Conservation (phyloP, 2,329 filamentous ascomycete species). For the Pestalotiopsis sp. region DNA sequence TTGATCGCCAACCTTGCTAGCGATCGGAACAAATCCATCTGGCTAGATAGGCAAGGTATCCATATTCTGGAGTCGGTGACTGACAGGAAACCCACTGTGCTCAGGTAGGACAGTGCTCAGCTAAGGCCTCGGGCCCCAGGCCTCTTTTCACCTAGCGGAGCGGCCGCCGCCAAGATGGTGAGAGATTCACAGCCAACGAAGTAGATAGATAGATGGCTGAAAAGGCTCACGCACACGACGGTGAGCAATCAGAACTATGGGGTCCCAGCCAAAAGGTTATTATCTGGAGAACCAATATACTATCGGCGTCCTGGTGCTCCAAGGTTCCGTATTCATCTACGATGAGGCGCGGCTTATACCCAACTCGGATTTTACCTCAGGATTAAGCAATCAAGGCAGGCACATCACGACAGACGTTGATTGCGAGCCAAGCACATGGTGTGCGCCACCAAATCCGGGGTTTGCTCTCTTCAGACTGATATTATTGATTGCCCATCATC, state of each 20-base stretch:
- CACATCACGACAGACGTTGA: background rate
- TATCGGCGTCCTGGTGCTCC: background rate
- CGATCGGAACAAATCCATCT: background rate
- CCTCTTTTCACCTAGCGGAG: background rate
- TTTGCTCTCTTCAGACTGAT: background rate
- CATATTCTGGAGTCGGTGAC: background rate
- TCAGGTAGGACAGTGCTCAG: background rate
- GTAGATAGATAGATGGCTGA: background rate
- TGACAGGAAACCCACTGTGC: background rate
- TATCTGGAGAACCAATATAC: background rate
- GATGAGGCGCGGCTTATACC: background rate
- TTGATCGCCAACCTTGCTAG: background rate
- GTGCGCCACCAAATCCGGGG: background rate
- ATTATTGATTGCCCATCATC: background rate
- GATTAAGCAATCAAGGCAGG: background rate
- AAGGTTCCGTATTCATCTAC: background rate
- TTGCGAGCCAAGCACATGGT: background rate
- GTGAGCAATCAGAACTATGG: background rate
- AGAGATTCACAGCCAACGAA: background rate
- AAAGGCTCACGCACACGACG: background rate
- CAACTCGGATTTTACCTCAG: background rate
- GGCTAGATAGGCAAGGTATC: no score
- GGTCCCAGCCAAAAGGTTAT: background rate
- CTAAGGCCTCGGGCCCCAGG: background rate
- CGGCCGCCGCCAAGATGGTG: background rate